Conservation (phyloP, 768 basidiomycete species). For the Rhizopogon vinicolor region DNA sequence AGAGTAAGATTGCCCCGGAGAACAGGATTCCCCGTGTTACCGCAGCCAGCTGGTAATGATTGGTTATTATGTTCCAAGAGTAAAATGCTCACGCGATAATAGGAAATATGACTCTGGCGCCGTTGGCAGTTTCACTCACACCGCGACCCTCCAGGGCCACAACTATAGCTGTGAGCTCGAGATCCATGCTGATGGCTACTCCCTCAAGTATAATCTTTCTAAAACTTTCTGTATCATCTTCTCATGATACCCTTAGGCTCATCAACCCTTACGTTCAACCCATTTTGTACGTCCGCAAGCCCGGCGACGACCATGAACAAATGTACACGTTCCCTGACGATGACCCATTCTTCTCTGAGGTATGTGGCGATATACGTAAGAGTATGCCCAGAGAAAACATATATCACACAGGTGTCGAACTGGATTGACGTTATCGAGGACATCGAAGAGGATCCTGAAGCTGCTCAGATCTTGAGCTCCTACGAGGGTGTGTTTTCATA, state of each 20-base stretch:
- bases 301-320: constrained; percentile 76
- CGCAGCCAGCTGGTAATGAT: constrained; percentile 75
- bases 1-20: constrained; percentile 76
- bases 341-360: constrained; percentile 93
- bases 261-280: constrained; percentile 95
- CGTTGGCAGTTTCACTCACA: constrained; percentile 87
- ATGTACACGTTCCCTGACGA: constrained; percentile 70
- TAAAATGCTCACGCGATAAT: not conserved
- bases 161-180: constrained; percentile 95
- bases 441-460: constrained; percentile 82
- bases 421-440: constrained; percentile 88
- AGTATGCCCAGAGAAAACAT: not conserved
- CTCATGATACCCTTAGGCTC: constrained; percentile 42
- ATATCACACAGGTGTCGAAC: constrained; percentile 53
- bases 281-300: constrained; percentile 78
- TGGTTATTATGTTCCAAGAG: not conserved
- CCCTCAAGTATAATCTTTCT: constrained; percentile 53
- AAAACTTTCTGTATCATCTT: not conserved
- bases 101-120: constrained; percentile 97
- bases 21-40: constrained; percentile 95
- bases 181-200: constrained; percentile 91
- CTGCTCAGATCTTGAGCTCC: constrained; percentile 71
- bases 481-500: constrained; percentile 60
- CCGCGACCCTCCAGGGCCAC: constrained; percentile 86
- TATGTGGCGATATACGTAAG: constrained; percentile 15